Evolutionary conservation across 202 grass and related monocot species (phyloP), one percentile per base, ranked within the genome.

Genomic region (Musa balbisiana): DNA sequence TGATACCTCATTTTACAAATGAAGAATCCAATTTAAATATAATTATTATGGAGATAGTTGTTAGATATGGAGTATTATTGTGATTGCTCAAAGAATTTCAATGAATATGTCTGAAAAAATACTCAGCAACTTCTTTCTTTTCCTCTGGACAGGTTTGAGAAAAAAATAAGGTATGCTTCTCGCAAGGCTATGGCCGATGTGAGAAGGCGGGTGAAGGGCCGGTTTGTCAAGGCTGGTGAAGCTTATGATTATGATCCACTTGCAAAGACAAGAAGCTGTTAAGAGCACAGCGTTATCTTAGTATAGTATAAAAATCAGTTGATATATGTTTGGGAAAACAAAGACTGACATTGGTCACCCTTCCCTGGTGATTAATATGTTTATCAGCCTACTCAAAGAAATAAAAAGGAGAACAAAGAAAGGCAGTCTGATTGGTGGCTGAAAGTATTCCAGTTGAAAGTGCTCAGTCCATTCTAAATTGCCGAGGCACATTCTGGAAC

Each of bases 161-260:
- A 98, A 84, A 98, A 98, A 77, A 98, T 98, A 64, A 93, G 94
- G 80, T 98, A 98, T 66, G 94, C 87, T 25, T 97, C 94, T 79
- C 94, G 94, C 73, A 97, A 97, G 79, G 90, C 94, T 86, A 87
- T 88, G 85, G 94, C 94, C n/a, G 94, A 98, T 51, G 88, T 98
- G 77, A 87, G 94, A 58, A 91, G 90, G 73, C 87, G 94, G 72
- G 94, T 98, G 55, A 98, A 98, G 72, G 94, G 94, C 12, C 83
- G 94, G 71, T 98, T 98, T 65, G 77, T 98, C 69, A 98, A 98
- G 80, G 87, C 85, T 1, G 94, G 94, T 76, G 94, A 98, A 91
- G 94, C 94, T 64, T 97, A 97, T 16, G 93, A 97, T 79, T 97
- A 97, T 20, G 93, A 97, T 74, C 93, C 93, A 67, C 93, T 97